These are phyloP conservation scores for Gonium pectorale DNA, from an alignment of 139 green algal species.

Conservation along the genomic window DNA sequence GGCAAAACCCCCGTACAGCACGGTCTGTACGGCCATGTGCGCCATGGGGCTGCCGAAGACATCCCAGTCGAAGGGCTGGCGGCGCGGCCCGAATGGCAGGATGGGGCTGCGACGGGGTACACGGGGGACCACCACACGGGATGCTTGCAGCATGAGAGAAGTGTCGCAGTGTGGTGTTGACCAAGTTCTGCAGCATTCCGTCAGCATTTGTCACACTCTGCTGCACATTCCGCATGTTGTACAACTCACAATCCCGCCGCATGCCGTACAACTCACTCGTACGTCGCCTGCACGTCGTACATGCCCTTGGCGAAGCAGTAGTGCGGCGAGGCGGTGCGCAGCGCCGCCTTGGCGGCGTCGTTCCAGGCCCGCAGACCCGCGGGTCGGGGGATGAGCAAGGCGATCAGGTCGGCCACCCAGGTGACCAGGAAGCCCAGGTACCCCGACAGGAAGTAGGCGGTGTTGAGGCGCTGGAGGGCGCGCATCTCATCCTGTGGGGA, in stretches of 20 bases:
- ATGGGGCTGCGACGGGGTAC: no score
- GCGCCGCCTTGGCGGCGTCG: conserved; percentile 43
- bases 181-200: no score
- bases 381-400: conserved; percentile 47
- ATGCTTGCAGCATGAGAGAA: no score
- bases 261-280: conserved; percentile 2
- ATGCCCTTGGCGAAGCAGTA: conserved; percentile 73
- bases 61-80: conserved; percentile 62
- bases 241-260: no score
- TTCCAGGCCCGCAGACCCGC: conserved; percentile 38
- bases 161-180: no score
- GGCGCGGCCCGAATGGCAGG: conserved; percentile 1
- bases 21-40: conserved; percentile 50
- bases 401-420: conserved; percentile 44
- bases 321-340: conserved; percentile 72
- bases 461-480: conserved; percentile 77
- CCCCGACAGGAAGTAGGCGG: conserved; percentile 69
- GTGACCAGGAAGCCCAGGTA: conserved; percentile 81
- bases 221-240: no score
- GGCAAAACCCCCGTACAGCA: conserved; percentile 54
- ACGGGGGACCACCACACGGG: no score
- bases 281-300: conserved; percentile 45
- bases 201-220: no score
- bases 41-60: conserved; percentile 53
- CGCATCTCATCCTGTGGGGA: conserved; percentile 82